Base-by-base conservation (phyloP, 176 grass and related monocot genomes). In the Pontederia crassipes region DNA sequence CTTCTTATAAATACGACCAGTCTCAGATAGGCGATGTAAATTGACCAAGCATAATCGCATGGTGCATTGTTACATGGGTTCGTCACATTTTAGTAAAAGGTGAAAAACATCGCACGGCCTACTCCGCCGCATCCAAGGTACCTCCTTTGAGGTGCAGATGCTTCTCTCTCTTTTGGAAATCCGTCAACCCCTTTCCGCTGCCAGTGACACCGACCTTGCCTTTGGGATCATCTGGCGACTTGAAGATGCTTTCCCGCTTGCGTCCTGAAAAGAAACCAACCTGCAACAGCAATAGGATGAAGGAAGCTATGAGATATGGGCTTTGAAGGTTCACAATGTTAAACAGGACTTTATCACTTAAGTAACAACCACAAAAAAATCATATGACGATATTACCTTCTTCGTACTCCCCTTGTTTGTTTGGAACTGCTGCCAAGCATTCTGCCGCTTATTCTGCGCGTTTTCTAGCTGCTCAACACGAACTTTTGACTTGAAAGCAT, bases 371-470 rank as follows among this genome's bases (percentile, higher is more conserved):
- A 7, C 32, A 40, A 40, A 51, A 48, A 27, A 65, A 50, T 27
- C 12, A 18, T 3, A 13, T 52, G 4, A 17, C 49, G 17, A 49
- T 65, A 9, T 26, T 78, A 98, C 93, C 93, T 92, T 91, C 79
- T 98, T 98, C 13, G 87, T 61, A 85, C 92, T 92, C 50, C 84
- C 93, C 64, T 98, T 98, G 64, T 83, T 79, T 4, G 86, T 83
- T 77, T 98, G 93, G 68, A 98, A 98, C 67, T 98, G 87, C 73
- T 98, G 93, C 93, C 87, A 98, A 49, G 93, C 81, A 77, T 89
- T 98, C 77, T 92, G 84, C 62, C 87, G 70, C 74, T 98, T 98
- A 70, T 98, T 92, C 74, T 98, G 87, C 54, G 85, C 74, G 71
- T 86, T 67, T 74, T 98, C 93, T 46, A 89, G 66, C 67, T 98